Base-by-base conservation (phyloP, 2,329 filamentous ascomycete species). In the Lasiodiplodia sp. region DNA sequence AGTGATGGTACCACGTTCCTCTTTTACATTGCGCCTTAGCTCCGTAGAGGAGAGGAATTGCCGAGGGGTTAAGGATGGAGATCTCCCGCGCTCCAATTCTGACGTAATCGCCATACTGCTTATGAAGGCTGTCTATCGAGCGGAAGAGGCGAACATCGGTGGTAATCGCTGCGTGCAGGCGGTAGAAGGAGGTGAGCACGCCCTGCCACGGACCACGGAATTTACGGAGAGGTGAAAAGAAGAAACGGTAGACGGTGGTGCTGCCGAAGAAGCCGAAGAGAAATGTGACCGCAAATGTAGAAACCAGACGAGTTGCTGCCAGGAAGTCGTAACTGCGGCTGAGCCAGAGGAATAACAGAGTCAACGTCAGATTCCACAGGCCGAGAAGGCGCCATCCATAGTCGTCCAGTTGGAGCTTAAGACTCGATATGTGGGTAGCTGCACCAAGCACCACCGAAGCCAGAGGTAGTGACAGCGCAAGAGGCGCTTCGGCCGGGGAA, bases 151-250 rank as follows among this genome's bases (percentile, higher is more conserved):
- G 49, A 16, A 34, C 66, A 52, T 64, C n/a, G 34, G 47, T 40
- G 18, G 28, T 67, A 2, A 49, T 8, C n/a, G 37, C 62, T 31
- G 57, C 37, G 18, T 40, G 47, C 12, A 51, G 44, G 5, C 52
- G 31, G 51, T 67, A 68, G 31, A 66, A 64, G 18, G 57, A 66
- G n/a, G 69, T 64, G 1, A 69, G 8, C 31, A 51, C 64, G 21
- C 62, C 66, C 51, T 56, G 55, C 34, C 58, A 53, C 25, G 69
- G 69, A 5, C 66, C 67, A 6, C 44, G 62, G 49, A 69, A 70
- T 38, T 77, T 73, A 23, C 55, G 75, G 18, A 82, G 73, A 8
- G 77, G 79, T 58, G 83, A 82, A 69, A 82, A 81, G 62, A 80
- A 76, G 2, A 75, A 68, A 23, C 82, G 77, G 71, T 84, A 80